These are phyloP conservation scores for Chaetomium sp. DNA, from an alignment of 2,329 filamentous ascomycete species.

Conservation along the genomic window DNA sequence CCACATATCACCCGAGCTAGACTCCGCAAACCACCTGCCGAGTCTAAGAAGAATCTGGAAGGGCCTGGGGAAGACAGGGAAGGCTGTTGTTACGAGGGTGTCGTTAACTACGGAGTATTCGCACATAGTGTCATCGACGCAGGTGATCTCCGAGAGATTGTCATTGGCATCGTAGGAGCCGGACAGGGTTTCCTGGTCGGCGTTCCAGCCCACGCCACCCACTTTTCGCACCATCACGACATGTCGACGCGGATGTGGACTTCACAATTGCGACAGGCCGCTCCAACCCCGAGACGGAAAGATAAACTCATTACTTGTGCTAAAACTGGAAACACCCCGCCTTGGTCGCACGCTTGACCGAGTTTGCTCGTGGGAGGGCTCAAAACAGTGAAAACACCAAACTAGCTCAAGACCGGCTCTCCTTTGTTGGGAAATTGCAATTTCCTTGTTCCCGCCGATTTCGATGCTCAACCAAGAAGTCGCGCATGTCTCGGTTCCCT, in stretches of 20 bases:
- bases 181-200: background rate
- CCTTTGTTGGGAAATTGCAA: background rate
- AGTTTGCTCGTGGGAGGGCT: background rate
- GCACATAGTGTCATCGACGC: background rate
- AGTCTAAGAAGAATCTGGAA: constrained; percentile 2
- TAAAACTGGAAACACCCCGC: background rate
- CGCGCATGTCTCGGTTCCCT: background rate
- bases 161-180: constrained; percentile 1
- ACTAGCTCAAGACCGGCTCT: background rate
- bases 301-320: background rate
- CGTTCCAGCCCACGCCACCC: background rate
- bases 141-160: constrained; percentile 15
- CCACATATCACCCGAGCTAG: background rate
- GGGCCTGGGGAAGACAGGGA: background rate
- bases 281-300: background rate
- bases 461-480: background rate
- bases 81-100: background rate
- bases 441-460: background rate
- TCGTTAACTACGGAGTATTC: background rate
- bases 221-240: background rate
- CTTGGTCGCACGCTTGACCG: background rate
- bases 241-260: background rate
- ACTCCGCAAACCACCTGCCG: constrained; percentile 2
- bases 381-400: background rate
- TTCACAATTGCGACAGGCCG: background rate